These are phyloP conservation scores for Curvularia lunata DNA, from an alignment of 2,329 filamentous ascomycete genomes.

Conservation along the genomic window DNA sequence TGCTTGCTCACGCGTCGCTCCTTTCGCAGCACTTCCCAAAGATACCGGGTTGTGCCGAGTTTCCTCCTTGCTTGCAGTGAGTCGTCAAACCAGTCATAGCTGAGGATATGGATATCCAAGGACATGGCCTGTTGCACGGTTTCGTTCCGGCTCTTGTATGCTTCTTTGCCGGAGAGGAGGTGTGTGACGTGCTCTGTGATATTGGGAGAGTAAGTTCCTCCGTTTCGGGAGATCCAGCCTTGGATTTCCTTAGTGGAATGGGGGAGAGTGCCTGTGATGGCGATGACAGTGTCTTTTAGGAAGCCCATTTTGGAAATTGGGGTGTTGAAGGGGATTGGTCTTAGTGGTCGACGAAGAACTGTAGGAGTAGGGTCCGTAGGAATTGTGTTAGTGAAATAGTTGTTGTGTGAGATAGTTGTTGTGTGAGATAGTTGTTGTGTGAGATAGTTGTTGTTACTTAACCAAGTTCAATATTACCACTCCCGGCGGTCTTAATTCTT, in stretches of 20 bases:
- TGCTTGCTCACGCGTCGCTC: constrained; percentile 44
- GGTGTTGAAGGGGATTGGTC: not conserved
- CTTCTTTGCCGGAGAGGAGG: constrained; percentile 68
- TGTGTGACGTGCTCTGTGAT: constrained; percentile 70
- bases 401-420: not conserved
- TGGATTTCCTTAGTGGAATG: constrained; percentile 60
- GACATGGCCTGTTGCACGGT: constrained; percentile 31
- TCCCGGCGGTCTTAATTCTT: constrained; percentile 18
- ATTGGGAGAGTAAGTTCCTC: constrained; percentile 62
- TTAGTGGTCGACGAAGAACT: not conserved
- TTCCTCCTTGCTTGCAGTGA: constrained; percentile 50
- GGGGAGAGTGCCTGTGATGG: constrained; percentile 65
- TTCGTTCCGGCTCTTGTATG: constrained; percentile 61
- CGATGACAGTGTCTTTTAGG: constrained; percentile 63
- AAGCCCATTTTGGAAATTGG: constrained; percentile 38
- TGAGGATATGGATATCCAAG: constrained; percentile 45
- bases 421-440: not conserved
- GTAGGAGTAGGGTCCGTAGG: not conserved
- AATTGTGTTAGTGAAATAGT: not conserved
- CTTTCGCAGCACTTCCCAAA: constrained; percentile 35
- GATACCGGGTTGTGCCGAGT: constrained; percentile 44
- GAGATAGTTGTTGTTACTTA: not conserved
- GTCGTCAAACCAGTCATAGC: constrained; percentile 57
- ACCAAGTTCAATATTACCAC: not conserved
- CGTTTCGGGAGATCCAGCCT: constrained; percentile 69